Conservation (phyloP, 1,139 yeast species). For the Geotrichum citri-aurantii region DNA sequence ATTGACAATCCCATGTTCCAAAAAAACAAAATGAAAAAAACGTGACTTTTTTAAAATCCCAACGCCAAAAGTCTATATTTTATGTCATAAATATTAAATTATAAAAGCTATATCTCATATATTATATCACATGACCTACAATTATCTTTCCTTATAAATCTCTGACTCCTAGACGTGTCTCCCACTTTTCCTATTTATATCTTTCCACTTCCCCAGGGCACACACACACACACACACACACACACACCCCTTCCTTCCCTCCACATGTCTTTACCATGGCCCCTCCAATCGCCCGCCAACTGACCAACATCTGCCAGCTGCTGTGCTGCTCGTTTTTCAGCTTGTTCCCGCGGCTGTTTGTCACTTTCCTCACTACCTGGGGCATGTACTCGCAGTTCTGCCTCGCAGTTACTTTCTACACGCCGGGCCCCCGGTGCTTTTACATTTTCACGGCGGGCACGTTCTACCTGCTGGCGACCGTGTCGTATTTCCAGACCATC, state of each 20-base stretch:
- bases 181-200: no score
- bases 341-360: conserved; percentile 56
- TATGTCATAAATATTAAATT: no score
- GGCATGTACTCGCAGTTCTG: conserved; percentile 45
- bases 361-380: conserved; percentile 52
- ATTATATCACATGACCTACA: no score
- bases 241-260: background rate
- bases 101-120: no score
- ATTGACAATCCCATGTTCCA: no score
- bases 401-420: conserved; percentile 23
- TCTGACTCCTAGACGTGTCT: no score
- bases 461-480: conserved; percentile 28
- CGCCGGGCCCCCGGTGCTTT: conserved; percentile 22
- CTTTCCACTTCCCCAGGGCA: background rate
- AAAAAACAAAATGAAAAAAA: no score
- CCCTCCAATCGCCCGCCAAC: conserved; percentile 1
- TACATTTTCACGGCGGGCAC: conserved; percentile 27
- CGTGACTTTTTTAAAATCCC: no score
- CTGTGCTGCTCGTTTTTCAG: conserved; percentile 47
- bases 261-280: background rate
- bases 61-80: no score
- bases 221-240: background rate
- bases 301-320: conserved; percentile 23
- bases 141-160: no score
- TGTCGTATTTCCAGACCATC: conserved; percentile 53